These are phyloP conservation scores for Graphilbum sp. DNA, from an alignment of 2,329 filamentous ascomycete species.

Conservation along the genomic window DNA sequence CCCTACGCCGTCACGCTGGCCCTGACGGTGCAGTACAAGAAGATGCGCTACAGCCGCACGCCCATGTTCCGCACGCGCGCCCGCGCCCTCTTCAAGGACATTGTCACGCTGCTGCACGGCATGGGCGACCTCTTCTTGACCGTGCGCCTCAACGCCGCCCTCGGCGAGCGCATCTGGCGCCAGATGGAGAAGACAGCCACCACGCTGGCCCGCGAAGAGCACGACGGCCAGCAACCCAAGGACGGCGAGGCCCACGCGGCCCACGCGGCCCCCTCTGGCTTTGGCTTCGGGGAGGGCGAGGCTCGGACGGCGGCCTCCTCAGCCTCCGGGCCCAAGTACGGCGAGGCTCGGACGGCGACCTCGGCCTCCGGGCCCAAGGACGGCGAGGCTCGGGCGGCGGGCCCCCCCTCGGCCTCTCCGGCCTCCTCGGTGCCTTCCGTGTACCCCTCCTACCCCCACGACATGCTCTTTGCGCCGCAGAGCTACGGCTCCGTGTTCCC, in stretches of 20 bases:
- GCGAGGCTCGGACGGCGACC: no score
- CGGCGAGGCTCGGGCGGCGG: no score
- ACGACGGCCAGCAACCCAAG: neutral
- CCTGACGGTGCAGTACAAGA: constrained; percentile 44
- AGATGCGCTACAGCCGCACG: constrained; percentile 44
- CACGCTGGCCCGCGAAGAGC: constrained; percentile 16
- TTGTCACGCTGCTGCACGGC: constrained; percentile 33
- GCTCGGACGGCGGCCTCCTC: no score
- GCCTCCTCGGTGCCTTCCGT: no score
- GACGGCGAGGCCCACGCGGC: neutral
- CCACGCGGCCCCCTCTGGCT: no score
- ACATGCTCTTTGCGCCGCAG: no score
- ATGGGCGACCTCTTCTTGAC: constrained; percentile 43
- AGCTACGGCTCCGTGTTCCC: no score
- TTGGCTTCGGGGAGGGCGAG: no score
- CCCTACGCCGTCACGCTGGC: constrained; percentile 46
- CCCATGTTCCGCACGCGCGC: constrained; percentile 42
- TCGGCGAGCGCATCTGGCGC: constrained; percentile 36
- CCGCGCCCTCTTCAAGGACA: constrained; percentile 34
- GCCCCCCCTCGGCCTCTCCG: no score
- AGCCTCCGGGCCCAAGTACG: no score
- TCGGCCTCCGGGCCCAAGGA: no score
- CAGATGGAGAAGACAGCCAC: constrained; percentile 39
- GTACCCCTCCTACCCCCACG: no score
- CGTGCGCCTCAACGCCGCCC: constrained; percentile 33